Evolutionary conservation across 1,284 basidiomycete species (phyloP).

Genomic region (Tilletiopsis washingtonensis): DNA sequence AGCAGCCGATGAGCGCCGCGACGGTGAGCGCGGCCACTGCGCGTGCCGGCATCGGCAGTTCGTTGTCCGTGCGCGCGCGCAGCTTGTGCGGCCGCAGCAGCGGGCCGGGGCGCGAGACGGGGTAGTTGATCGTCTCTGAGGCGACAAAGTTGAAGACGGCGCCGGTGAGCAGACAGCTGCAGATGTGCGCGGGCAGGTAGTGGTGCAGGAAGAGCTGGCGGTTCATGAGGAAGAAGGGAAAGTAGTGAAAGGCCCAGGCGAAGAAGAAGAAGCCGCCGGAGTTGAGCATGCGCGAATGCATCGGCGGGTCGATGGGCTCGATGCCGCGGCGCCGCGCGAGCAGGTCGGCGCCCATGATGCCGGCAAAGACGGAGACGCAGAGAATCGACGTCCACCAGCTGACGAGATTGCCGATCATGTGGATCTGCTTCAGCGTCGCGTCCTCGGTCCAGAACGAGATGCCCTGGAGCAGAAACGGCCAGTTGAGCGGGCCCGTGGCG

Average conservation of each 20-base stretch:
- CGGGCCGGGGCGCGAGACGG: conserved; percentile 64
- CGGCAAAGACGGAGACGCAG: conserved; percentile 75
- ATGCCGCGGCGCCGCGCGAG: conserved; percentile 78
- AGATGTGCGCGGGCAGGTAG: conserved; percentile 82
- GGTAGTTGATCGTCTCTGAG: conserved; percentile 70
- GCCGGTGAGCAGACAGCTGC: conserved; percentile 83
- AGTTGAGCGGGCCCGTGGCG: conserved; percentile 80
- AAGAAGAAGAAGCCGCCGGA: conserved; percentile 87
- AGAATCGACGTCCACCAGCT: conserved; percentile 92
- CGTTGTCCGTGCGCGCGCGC: conserved; percentile 7
- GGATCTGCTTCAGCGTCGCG: conserved; percentile 79
- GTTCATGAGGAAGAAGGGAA: conserved; percentile 96
- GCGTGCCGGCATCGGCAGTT: conserved; percentile 12
- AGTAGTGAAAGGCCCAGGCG: conserved; percentile 90
- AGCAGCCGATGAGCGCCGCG: conserved; percentile 10
- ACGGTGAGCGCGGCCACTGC: conserved; percentile 14
- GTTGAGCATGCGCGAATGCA: conserved; percentile 80
- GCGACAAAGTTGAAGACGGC: conserved; percentile 78
- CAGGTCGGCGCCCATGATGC: conserved; percentile 79
- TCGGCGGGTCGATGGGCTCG: conserved; percentile 81
- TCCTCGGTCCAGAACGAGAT: conserved; percentile 94
- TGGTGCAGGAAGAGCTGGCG: conserved; percentile 89
- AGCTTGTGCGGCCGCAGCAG: conserved; percentile 13
- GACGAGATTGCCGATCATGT: conserved; percentile 86
- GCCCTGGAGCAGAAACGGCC: conserved; percentile 82